These are phyloP conservation scores for Beauveria caledonica DNA, from an alignment of 2,329 filamentous ascomycete genomes.

Conservation along the genomic window DNA sequence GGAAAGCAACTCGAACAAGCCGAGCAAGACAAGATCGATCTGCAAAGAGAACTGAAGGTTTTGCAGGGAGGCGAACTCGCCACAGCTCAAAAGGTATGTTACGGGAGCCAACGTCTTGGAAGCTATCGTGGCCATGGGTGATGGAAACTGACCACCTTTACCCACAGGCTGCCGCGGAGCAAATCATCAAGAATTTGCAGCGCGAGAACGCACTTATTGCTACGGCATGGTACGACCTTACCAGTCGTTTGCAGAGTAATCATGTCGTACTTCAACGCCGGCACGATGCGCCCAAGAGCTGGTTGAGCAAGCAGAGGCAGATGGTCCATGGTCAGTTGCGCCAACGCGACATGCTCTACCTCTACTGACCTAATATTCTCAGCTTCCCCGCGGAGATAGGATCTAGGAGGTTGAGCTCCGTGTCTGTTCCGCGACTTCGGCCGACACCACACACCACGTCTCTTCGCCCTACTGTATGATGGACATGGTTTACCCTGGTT, in stretches of 20 bases:
- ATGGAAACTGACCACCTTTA: not conserved
- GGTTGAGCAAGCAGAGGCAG: slow-evolving; percentile 75
- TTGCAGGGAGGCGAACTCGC: slow-evolving; percentile 40
- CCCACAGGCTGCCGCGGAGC: slow-evolving; percentile 40
- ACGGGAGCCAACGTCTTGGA: slow-evolving; percentile 1
- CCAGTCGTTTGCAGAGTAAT: slow-evolving; percentile 71
- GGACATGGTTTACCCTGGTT: not conserved
- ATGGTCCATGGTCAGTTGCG: slow-evolving; percentile 53
- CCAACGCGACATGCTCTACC: slow-evolving; percentile 34
- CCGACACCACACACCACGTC: not conserved
- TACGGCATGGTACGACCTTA: slow-evolving; percentile 81
- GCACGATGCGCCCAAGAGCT: slow-evolving; percentile 68
- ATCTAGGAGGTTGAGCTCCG: slow-evolving; percentile 25
- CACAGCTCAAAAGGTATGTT: slow-evolving; percentile 45
- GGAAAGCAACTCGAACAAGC: slow-evolving; percentile 49
- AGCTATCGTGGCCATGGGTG: not conserved
- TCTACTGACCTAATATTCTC: slow-evolving; percentile 32
- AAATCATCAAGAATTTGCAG: slow-evolving; percentile 59
- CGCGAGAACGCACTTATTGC: slow-evolving; percentile 72
- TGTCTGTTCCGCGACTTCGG: slow-evolving; percentile 6
- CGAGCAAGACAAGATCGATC: slow-evolving; percentile 47
- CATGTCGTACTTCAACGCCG: slow-evolving; percentile 69
- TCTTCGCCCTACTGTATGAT: not conserved
- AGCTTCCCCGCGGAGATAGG: slow-evolving; percentile 40
- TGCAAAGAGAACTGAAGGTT: slow-evolving; percentile 47